Percentiles rank a stretch among this genome's conserved stretches.
Evolutionary conservation across 2,329 filamentous ascomycete genomes (phyloP).

Genomic region (Neonectria punicea): DNA sequence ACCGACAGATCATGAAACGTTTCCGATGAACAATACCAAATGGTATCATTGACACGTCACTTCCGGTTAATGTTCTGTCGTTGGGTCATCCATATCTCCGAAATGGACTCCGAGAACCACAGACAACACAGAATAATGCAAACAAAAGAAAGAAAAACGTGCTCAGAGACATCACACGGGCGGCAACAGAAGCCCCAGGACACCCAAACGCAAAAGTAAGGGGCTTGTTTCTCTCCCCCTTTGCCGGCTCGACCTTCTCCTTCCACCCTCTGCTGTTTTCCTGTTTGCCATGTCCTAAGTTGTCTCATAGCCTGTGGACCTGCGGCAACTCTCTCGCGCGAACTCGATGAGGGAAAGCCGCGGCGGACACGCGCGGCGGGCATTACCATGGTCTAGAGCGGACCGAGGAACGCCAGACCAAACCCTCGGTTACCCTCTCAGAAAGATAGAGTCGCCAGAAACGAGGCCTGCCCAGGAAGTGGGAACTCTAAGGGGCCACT

Average conservation of each 20-base stretch:
- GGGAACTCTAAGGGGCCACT: background rate
- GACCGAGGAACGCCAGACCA: constrained; percentile 20
- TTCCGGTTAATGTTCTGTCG: background rate
- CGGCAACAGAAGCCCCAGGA: background rate
- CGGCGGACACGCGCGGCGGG: background rate
- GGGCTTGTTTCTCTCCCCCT: background rate
- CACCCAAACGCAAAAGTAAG: background rate
- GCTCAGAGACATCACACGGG: background rate
- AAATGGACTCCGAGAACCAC: background rate
- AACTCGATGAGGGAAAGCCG: background rate
- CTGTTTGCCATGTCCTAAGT: background rate
- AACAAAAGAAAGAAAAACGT: background rate
- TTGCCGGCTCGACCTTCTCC: background rate
- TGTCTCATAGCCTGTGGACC: background rate
- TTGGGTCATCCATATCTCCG: background rate
- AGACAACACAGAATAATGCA: background rate
- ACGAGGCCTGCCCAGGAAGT: background rate
- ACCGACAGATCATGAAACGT: background rate
- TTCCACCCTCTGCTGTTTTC: background rate
- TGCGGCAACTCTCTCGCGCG: background rate
- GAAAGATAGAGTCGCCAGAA: background rate
- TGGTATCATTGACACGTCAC: background rate
- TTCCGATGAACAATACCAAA: background rate
- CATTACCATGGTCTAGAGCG: constrained; percentile 21
- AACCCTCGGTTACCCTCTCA: constrained; percentile 24